A percentile compares a stretch with the other conserved stretches of the same genome.
Evolutionary conservation across 192 early-diverging fungal genomes (phyloP).

Genomic region (Diversispora eburnea): DNA sequence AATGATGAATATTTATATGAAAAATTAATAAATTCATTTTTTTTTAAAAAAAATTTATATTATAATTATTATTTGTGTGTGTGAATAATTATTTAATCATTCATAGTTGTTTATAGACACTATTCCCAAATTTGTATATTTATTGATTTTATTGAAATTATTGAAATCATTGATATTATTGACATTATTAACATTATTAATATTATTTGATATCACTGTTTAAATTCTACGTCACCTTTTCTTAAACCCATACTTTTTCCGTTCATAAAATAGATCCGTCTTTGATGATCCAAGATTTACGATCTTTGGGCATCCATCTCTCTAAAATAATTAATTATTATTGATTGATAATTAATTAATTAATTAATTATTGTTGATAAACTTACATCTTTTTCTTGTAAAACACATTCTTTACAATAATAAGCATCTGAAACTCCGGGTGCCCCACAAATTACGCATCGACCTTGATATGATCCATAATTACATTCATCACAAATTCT

Average conservation of each 20-base stretch:
- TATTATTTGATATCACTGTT: no score
- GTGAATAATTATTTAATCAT: no score
- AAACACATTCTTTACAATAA: constrained; percentile 89
- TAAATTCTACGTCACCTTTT: constrained; percentile 38
- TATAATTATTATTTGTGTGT: no score
- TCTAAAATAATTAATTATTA: constrained; percentile 35
- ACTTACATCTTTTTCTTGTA: constrained; percentile 85
- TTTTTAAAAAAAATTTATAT: no score
- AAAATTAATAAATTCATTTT: no score
- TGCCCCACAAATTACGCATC: constrained; percentile 87
- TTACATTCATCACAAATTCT: constrained; percentile 97
- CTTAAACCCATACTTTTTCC: constrained; percentile 87
- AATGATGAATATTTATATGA: no score
- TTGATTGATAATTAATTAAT: background rate
- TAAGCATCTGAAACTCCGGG: constrained; percentile 90
- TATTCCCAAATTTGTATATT: no score
- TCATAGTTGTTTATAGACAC: no score
- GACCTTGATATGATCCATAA: constrained; percentile 86
- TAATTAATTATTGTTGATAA: background rate
- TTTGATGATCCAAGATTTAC: constrained; percentile 92
- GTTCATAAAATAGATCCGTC: constrained; percentile 87
- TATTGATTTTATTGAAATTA: no score
- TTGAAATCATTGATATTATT: no score
- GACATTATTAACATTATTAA: no score
- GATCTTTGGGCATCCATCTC: constrained; percentile 97